Evolutionary conservation across 2,329 filamentous ascomycete species (phyloP).

Genomic region (Aspergillus pseudoglaucus): DNA sequence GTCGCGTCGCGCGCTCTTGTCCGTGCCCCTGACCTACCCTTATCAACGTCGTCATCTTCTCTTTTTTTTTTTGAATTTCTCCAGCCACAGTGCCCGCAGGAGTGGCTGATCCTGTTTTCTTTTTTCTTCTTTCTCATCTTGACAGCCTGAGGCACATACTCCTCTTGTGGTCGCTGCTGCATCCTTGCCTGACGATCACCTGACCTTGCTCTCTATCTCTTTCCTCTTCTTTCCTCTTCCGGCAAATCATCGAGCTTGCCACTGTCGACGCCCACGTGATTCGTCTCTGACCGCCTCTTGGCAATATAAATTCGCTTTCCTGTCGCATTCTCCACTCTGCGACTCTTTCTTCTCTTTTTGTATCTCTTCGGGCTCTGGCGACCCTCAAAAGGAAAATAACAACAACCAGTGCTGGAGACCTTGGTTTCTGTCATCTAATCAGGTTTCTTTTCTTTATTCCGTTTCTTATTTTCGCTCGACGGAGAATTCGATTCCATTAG

Average conservation of each 20-base stretch:
- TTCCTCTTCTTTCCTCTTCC: constrained; percentile 8
- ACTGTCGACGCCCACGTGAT: constrained; percentile 32
- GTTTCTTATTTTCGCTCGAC: constrained; percentile 15
- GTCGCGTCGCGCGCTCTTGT: background rate
- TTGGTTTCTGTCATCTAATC: constrained; percentile 20
- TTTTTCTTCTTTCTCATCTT: background rate
- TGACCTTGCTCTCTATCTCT: constrained; percentile 9
- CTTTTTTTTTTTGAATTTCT: background rate
- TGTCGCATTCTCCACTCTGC: constrained; percentile 36
- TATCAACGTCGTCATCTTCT: background rate
- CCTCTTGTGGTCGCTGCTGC: constrained; percentile 4
- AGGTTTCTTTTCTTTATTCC: constrained; percentile 1
- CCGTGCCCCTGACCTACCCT: background rate
- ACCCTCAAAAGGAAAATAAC: background rate
- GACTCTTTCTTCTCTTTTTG: constrained; percentile 18
- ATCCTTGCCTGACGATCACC: constrained; percentile 11
- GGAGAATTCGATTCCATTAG: constrained; percentile 20
- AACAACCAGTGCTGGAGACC: background rate
- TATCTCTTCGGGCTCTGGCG: constrained; percentile 12
- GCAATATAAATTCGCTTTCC: constrained; percentile 37
- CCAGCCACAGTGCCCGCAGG: constrained; percentile 2
- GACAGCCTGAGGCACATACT: constrained; percentile 8
- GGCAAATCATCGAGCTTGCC: background rate
- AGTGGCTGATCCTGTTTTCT: background rate
- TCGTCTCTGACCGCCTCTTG: constrained; percentile 28